Base-by-base conservation (phyloP, 495 filamentous ascomycete genomes). In the Venustampulla echinocandica region DNA sequence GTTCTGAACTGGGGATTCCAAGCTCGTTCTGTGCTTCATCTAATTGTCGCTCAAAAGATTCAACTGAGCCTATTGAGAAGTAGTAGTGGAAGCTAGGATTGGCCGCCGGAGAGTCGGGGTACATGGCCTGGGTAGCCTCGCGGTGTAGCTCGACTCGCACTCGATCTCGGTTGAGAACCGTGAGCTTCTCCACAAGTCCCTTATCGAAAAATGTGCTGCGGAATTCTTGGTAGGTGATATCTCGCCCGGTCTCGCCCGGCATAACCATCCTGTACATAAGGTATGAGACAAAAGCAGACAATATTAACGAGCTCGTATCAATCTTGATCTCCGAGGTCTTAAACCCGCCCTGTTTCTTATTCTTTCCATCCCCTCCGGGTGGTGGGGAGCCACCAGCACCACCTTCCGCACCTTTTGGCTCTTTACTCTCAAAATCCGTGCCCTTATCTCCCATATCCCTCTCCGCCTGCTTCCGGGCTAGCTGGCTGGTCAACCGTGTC, bases 201-300 rank as follows among this genome's bases (percentile, higher is more conserved):
- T 90, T 94, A 61, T 96, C 89, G 36, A 98, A 73, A 70, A 93
- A 97, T 30, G 87, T 90, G 51, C 79, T 84, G 35, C 82, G 72
- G 63, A 97, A 85, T 63, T 97, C 93, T 69, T 98, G 90, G 86
- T 88, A 98, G 33, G 92, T 96, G 48, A 98, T 95, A 56, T 96
- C 90, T 38, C 76, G 75, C 34, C 73, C 67, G 44, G 69, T 69
- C 46, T 94, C 87, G 10, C 73, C 75, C 21, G 86, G 75, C 40
- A 77, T 69, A 17, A 85, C 54, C 43, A 73, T 73, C 10, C 73
- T 70, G 55, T 79, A 81, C 44, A 76, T 54, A 37, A 81, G 66
- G 56, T 82, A 90, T 7, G 79, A 65, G 6, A 84, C 57, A 44
- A 89, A 66, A 5, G 73, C 61, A 34, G 70, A 68, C 10, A 78